These are phyloP conservation scores for Symmetrospora coprosmae DNA, from an alignment of 768 basidiomycete species.

Conservation along the genomic window DNA sequence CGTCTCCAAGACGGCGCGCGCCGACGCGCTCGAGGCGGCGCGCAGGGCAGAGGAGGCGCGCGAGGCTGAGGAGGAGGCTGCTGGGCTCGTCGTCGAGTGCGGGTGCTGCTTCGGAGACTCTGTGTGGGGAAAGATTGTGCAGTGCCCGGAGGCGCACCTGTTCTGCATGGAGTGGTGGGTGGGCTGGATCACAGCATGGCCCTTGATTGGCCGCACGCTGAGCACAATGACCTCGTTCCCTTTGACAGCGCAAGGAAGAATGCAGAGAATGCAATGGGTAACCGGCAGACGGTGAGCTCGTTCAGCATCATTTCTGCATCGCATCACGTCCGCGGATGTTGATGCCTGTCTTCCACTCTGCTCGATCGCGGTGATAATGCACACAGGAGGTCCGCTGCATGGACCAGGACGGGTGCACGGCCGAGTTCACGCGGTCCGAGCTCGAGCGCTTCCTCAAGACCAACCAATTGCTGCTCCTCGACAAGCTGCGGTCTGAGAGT, in stretches of 20 bases:
- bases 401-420: slow-evolving; percentile 27
- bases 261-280: slow-evolving; percentile 25
- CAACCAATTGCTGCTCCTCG: slow-evolving; percentile 22
- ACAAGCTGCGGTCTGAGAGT: slow-evolving; percentile 29
- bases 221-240: no score
- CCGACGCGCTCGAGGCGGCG: background rate
- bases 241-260: slow-evolving; percentile 24
- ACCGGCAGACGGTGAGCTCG: slow-evolving; percentile 24
- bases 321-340: background rate
- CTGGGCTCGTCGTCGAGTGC: slow-evolving; percentile 26
- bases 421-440: slow-evolving; percentile 23
- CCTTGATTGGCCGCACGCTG: no score
- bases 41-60: background rate
- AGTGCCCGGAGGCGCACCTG: slow-evolving; percentile 25
- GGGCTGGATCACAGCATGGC: no score
- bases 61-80: slow-evolving; percentile 11
- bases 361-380: background rate
- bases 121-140: slow-evolving; percentile 18
- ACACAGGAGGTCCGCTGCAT: slow-evolving; percentile 22
- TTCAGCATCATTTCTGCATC: background rate
- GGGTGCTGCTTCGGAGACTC: slow-evolving; percentile 31
- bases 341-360: background rate
- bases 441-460: slow-evolving; percentile 11
- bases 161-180: slow-evolving; percentile 33
- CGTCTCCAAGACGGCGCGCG: background rate